Evolutionary conservation across 2,329 filamentous ascomycete genomes (phyloP).

Genomic region (Calonectria pseudoturangicola): DNA sequence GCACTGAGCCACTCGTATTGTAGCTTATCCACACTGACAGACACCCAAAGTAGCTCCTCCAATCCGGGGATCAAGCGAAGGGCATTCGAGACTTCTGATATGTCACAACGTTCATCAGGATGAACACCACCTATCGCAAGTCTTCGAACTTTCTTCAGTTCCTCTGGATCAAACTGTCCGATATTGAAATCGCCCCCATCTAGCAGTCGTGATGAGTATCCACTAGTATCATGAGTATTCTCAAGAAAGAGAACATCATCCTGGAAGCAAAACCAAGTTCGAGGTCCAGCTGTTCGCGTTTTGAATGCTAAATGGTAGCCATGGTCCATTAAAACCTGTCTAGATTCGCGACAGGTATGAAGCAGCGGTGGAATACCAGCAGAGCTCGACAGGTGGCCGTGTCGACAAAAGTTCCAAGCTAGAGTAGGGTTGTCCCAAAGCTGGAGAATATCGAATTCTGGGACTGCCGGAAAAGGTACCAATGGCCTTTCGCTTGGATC

Average conservation of each 20-base stretch:
- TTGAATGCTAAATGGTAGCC: constrained; percentile 9
- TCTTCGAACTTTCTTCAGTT: background rate
- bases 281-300: background rate
- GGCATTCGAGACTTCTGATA: background rate
- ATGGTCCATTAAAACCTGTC: background rate
- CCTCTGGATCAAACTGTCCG: background rate
- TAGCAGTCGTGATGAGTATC: background rate
- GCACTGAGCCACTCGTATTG: background rate
- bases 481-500: background rate
- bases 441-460: background rate
- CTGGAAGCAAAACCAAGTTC: constrained; percentile 3
- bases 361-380: background rate
- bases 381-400: background rate
- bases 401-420: background rate
- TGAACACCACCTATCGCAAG: background rate
- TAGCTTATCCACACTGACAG: background rate
- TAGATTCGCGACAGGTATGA: constrained; percentile 1
- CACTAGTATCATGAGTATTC: background rate
- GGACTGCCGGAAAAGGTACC: background rate
- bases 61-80: background rate
- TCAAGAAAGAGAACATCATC: constrained; percentile 11
- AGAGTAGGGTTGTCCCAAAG: background rate
- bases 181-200: constrained; percentile 4
- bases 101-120: background rate
- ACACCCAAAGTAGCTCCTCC: background rate